Evolutionary conservation across 768 basidiomycete genomes (phyloP), one percentile per base, ranked within the genome.

Genomic region (Pleurotus tuber-regium): DNA sequence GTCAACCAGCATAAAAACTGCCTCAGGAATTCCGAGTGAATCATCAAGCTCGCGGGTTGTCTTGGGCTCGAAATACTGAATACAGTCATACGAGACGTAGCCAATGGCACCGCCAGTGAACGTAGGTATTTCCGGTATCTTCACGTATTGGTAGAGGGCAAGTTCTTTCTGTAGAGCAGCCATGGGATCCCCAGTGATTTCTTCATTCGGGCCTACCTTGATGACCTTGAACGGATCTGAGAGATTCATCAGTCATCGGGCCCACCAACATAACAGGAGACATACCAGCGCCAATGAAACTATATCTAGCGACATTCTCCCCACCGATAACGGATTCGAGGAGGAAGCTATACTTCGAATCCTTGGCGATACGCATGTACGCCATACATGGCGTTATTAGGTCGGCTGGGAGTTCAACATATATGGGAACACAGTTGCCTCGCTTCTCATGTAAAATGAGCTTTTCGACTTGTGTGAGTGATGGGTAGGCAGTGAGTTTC

Each of bases 101-200:
- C 97, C 97, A 62, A 98, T 92, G 1, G 95, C 96, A 39, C 97
- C 97, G 40, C 97, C 97, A 39, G 94, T 96, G 65, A 98, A 97
- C 0, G 95, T 95, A 1, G 91, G 86, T 29, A 96, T 78, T 66
- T 95, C 89, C 4, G 93, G 93, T 21, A 97, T 83, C 65, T 88
- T 88, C 68, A 97, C 81, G 65, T 95, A 97, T 66, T 87, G 79
- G 73, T 98, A 92, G 48, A 87, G 73, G 5, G 85, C 73, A 18
- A 99, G 81, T 65, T 96, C 93, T 59, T 82, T 84, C 70, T 98
- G 89, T 39, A 99, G 79, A 23, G 78, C 80, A 24, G 72, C 65
- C 77, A 94, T 83, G 10, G 97, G 97, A 66, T 99, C 97, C 0
- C 96, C 97, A 26, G 78, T 76, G 53, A 82, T 68, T 49, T 92